These are phyloP conservation scores for Zygosaccharomyces lentus DNA, from an alignment of 805 yeast genomes.

Conservation along the genomic window DNA sequence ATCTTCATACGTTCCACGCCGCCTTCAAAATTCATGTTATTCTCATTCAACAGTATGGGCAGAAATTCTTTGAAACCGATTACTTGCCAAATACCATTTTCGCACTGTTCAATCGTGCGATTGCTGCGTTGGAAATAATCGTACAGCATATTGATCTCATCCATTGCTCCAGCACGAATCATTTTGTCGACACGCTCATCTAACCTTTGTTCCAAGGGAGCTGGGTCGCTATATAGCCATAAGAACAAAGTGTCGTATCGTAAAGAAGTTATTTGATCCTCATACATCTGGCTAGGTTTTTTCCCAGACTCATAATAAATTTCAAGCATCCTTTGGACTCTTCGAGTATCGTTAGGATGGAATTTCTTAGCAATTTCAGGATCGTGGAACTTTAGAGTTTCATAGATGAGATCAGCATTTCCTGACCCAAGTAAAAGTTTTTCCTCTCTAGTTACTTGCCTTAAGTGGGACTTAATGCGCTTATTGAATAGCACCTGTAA, in stretches of 20 bases:
- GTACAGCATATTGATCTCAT: constrained; percentile 63
- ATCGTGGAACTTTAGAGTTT: constrained; percentile 50
- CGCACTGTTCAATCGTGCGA: constrained; percentile 42
- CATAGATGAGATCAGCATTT: constrained; percentile 35
- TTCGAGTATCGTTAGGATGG: constrained; percentile 85
- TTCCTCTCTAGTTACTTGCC: constrained; percentile 33
- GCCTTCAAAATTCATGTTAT: constrained; percentile 33
- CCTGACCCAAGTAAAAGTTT: constrained; percentile 47
- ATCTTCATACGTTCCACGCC: constrained; percentile 76
- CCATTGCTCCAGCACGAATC: constrained; percentile 64
- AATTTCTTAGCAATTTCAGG: constrained; percentile 73
- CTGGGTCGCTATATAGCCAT: constrained; percentile 75
- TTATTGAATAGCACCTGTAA: constrained; percentile 74
- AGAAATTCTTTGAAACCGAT: constrained; percentile 89
- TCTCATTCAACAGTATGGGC: constrained; percentile 51
- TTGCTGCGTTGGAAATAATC: constrained; percentile 36
- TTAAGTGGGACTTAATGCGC: constrained; percentile 29
- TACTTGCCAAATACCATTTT: constrained; percentile 87
- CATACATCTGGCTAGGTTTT: constrained; percentile 67
- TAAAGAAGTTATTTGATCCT: constrained; percentile 54
- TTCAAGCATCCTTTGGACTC: constrained; percentile 77
- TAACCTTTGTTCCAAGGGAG: constrained; percentile 54
- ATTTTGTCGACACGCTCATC: constrained; percentile 80
- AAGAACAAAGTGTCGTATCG: constrained; percentile 61
- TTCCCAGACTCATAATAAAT: constrained; percentile 64